Evolutionary conservation across 257 asterid species (phyloP).

Genomic region (Plantago ovata): DNA sequence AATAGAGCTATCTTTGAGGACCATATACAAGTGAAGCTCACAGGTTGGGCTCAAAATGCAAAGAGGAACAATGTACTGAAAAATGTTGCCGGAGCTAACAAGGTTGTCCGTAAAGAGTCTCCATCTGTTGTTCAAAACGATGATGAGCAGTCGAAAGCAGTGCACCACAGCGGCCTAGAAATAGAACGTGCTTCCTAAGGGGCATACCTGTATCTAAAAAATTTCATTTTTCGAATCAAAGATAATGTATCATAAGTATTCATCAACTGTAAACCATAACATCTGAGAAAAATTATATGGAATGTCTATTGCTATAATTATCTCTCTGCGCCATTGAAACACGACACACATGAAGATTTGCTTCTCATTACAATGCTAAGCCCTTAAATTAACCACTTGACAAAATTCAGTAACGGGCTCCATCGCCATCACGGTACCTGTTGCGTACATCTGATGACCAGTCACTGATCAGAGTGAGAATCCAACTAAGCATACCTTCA

Average conservation of each 20-base stretch:
- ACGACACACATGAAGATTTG: no score
- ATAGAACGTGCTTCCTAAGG: background rate
- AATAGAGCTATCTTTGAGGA: conserved; percentile 60
- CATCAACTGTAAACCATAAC: no score
- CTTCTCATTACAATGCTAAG: no score
- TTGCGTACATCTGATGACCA: conserved; percentile 34
- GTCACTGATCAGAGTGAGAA: conserved; percentile 19
- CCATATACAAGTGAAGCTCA: conserved; percentile 43
- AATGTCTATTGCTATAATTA: no score
- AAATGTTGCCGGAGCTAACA: conserved; percentile 9
- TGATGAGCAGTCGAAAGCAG: background rate
- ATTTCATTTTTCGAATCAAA: no score
- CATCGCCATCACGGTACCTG: background rate
- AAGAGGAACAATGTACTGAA: conserved; percentile 38
- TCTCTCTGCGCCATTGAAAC: no score
- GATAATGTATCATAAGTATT: no score
- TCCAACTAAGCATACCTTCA: conserved; percentile 70
- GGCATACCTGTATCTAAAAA: no score
- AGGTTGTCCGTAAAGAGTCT: conserved; percentile 23
- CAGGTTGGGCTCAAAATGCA: conserved; percentile 64
- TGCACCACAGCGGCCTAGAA: background rate
- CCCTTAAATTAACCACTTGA: no score
- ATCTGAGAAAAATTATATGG: no score
- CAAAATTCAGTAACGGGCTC: no score
- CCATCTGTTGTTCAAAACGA: background rate